These are phyloP conservation scores for Colletotrichum sp. DNA, from an alignment of 2,329 filamentous ascomycete species.

Conservation along the genomic window DNA sequence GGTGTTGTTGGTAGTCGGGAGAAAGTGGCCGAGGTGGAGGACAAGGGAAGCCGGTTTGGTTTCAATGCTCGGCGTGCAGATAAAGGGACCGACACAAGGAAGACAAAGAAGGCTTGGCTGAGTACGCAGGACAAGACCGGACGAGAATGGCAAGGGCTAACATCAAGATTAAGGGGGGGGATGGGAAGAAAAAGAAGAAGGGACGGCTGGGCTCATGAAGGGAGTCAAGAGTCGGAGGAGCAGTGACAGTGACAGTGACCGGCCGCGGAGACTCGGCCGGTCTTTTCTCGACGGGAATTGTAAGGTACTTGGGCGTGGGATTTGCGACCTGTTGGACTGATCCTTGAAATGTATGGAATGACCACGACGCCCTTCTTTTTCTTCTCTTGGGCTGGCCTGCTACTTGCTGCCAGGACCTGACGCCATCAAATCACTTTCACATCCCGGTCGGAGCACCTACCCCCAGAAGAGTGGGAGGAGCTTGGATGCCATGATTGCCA, in stretches of 20 bases:
- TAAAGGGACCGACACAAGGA: neutral
- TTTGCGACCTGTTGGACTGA: neutral
- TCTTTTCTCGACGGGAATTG: neutral
- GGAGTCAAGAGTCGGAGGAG: neutral
- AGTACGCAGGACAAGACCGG: neutral
- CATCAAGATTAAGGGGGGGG: neutral
- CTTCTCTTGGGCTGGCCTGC: neutral
- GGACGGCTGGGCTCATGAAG: neutral
- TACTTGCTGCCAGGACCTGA: neutral
- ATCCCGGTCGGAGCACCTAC: slow-evolving; percentile 1
- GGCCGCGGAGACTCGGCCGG: neutral
- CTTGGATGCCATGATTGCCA: neutral
- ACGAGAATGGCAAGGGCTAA: slow-evolving; percentile 5
- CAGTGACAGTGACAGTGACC: neutral
- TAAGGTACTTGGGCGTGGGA: neutral
- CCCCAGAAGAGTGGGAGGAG: slow-evolving; percentile 3
- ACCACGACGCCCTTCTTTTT: neutral
- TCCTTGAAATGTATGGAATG: neutral
- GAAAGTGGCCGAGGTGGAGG: neutral
- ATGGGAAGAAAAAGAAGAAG: neutral
- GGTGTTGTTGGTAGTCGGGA: neutral
- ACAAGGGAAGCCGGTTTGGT: slow-evolving; percentile 10
- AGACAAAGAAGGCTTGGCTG: neutral
- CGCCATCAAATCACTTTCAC: slow-evolving; percentile 6
- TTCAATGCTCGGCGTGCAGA: neutral